Evolutionary conservation across 306 rosid species (phyloP).

Genomic region (Senna tora): DNA sequence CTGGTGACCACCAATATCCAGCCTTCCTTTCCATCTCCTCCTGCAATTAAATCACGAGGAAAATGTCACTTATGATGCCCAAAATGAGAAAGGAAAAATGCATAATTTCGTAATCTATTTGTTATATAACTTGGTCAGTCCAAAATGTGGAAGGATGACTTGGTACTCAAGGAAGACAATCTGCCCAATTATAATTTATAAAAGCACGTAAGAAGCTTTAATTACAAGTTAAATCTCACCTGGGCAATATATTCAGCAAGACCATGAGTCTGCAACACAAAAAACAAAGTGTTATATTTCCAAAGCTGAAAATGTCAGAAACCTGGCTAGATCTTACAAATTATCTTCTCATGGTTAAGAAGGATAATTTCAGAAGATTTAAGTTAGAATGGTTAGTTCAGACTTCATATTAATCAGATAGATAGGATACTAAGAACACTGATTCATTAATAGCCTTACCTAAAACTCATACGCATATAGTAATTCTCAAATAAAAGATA

Average conservation of each 20-base stretch:
- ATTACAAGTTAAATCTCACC: slow-evolving; percentile 61
- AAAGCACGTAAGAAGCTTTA: slow-evolving; percentile 5
- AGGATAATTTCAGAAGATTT: background rate
- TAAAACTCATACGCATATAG: slow-evolving; percentile 19
- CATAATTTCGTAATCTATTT: slow-evolving; percentile 20
- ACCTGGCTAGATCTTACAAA: slow-evolving; percentile 19
- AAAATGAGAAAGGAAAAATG: slow-evolving; percentile 7
- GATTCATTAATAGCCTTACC: slow-evolving; percentile 16
- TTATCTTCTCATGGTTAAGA: slow-evolving; percentile 20
- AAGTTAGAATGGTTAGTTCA: slow-evolving; percentile 12
- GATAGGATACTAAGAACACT: background rate
- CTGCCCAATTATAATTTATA: slow-evolving; percentile 14
- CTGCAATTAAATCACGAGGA: slow-evolving; percentile 51
- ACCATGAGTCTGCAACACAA: slow-evolving; percentile 95
- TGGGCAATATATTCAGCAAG: slow-evolving; percentile 97
- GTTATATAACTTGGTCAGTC: slow-evolving; percentile 22
- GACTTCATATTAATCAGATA: slow-evolving; percentile 10
- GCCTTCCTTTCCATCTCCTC: slow-evolving; percentile 97
- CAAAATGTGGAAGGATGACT: slow-evolving; percentile 22
- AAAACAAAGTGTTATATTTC: too few species aligned
- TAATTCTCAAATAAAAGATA: slow-evolving; percentile 15
- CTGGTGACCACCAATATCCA: slow-evolving; percentile 98
- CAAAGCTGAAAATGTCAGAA: too few species aligned
- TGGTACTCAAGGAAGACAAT: slow-evolving; percentile 19
- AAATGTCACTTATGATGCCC: slow-evolving; percentile 23